A percentile compares a stretch with the other conserved stretches of the same genome.
These are phyloP conservation scores for Pseudevernia furfuracea DNA, from an alignment of 495 filamentous ascomycete species.

Conservation along the genomic window DNA sequence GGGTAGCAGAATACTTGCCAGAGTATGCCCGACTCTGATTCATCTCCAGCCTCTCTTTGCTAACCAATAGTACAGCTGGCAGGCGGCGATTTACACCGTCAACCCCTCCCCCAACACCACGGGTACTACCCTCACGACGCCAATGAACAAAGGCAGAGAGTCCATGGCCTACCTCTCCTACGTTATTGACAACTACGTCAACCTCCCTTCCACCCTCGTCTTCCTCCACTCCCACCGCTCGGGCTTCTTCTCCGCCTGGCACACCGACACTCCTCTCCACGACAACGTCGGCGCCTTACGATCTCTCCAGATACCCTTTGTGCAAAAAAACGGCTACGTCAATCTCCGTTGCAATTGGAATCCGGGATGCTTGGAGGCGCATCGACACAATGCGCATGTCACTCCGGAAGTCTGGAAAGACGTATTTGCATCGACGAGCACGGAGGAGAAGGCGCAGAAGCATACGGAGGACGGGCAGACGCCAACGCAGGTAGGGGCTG, in stretches of 20 bases:
- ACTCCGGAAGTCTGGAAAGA: slow-evolving; percentile 36
- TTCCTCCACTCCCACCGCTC: slow-evolving; percentile 44
- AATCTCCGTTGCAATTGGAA: slow-evolving; percentile 42
- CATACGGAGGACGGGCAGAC: slow-evolving; percentile 24
- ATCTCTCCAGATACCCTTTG: slow-evolving; percentile 36
- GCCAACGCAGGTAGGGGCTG: slow-evolving; percentile 36
- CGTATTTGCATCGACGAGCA: slow-evolving; percentile 36
- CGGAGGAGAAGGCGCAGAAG: slow-evolving; percentile 37
- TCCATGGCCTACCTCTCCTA: slow-evolving; percentile 45
- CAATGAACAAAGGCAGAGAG: slow-evolving; percentile 43
- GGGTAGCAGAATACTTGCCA: slow-evolving; percentile 35
- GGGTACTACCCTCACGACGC: slow-evolving; percentile 24
- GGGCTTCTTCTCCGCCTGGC: slow-evolving; percentile 35
- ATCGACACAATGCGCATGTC: slow-evolving; percentile 31
- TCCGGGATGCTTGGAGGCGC: slow-evolving; percentile 40
- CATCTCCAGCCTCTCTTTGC: slow-evolving; percentile 21
- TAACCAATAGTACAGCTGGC: slow-evolving; percentile 33
- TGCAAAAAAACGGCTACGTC: slow-evolving; percentile 40
- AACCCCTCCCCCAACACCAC: slow-evolving; percentile 46
- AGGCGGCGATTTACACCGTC: slow-evolving; percentile 49
- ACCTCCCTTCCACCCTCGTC: slow-evolving; percentile 40
- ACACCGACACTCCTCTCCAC: slow-evolving; percentile 36
- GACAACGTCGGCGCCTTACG: slow-evolving; percentile 31
- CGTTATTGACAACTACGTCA: slow-evolving; percentile 44
- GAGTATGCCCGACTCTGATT: slow-evolving; percentile 35